Base-by-base conservation (phyloP, 106 monocot species). In the Dioscorea dumetorum region DNA sequence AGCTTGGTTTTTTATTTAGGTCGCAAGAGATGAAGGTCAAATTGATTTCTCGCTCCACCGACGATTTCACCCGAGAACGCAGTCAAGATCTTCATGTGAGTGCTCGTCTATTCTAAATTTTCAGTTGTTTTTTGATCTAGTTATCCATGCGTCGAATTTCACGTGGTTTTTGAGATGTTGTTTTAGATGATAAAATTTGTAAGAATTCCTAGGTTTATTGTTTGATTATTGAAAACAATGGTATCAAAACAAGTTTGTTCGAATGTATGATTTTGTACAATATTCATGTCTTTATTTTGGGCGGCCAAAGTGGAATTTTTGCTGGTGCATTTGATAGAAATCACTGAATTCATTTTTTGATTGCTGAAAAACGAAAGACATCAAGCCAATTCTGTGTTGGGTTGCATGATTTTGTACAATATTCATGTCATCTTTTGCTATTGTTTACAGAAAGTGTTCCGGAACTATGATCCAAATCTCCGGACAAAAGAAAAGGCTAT, bases 21-120 rank as follows among this genome's bases (percentile, higher is more conserved):
- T 41, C 6, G 33, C 4, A 0, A n/a, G 35, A 21, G 57, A 99
- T 99, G 97, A 92, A 90, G 89, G 87, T 99, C 53, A 92, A 90
- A 77, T 81, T 92, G 18, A 92, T 99, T 70, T 99, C 89, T 49
- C 86, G 97, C 12, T 89, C 97, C 28, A 83, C 84, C 0, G 97
- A 92, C 3, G 97, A 99, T 0, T 92, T 99, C 82, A 99, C 92
- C n/a, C 92, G 92, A 12, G 87, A 99, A 41, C 84, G 89, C 16
- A 87, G 92, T 74, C 77, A 83, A 58, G 97, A 99, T 67, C 82
- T 92, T 12, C 97, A 87, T 80, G 95, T 97, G 12, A 67, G 2
- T 23, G 34, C 19, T 50, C 6, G 33, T 4, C 13, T 3, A 12
- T 20, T 59, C 22, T 59, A 15, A 16, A 19, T 16, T 16, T 54